Evolutionary conservation across 495 filamentous ascomycete genomes (phyloP), one percentile per base, ranked within the genome.

Genomic region (Penicillium atrosanguineum): DNA sequence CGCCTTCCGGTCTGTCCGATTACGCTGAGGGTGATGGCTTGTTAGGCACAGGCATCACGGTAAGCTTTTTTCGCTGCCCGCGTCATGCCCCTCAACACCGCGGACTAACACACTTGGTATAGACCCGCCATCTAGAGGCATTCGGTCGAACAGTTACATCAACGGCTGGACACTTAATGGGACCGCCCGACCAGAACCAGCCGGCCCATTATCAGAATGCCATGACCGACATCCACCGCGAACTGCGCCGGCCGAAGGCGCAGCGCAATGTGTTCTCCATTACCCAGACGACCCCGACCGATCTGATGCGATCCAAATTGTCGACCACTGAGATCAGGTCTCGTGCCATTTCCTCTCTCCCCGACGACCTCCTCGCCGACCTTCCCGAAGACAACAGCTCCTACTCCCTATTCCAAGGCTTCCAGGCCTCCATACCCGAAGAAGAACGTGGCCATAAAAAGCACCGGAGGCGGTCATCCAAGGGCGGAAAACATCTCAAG

Each of bases 361-460:
- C 95, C 40, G 94, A 97, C 69, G 91, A 96, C 44, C 83, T 99
- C 53, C 83, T 99, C 28, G 70, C 69, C 28, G 88, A 95, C 64
- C 88, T 97, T 29, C 94, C 94, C 59, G 90, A 95, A 55, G 82
- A 85, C 58, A 83, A 84, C 42, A 94, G 89, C 69, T 74, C 83
- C 21, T 99, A 94, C 71, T 96, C 91, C 11, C 77, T 99, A 6
- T 97, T 99, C 68, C 87, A 99, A 71, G 94, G 95, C 56, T 99
- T 99, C 63, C 84, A 95, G 72, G 95, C 92, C 28, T 89, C 86
- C 46, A 73, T 95, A 51, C 91, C 92, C 26, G 90, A 97, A 48
- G 78, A 85, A 44, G 79, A 83, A 39, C 71, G 65, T 42, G 81
- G 85, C 31, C 79, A 79, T 50, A 86, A 86, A 68, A 84, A 83